Evolutionary conservation across 257 asterid species (phyloP), one percentile per base, ranked within the genome.

Genomic region (Avicennia marina): DNA sequence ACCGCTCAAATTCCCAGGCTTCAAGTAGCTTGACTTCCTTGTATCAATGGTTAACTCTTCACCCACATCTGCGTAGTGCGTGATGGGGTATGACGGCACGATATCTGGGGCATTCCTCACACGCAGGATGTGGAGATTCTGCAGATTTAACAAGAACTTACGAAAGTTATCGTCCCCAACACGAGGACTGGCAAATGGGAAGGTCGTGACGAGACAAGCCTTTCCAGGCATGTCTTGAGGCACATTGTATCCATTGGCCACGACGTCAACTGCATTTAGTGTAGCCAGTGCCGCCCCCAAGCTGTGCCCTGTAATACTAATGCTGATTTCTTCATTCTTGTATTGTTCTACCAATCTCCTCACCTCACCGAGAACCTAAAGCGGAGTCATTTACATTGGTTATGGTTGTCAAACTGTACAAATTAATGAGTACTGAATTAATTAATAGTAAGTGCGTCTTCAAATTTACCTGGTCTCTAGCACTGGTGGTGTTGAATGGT

Each of bases 101-200:
- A 85, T 31, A 33, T 90, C 96, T 0, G 44, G 52, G 1, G 73
- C 57, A 33, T 90, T 90, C 11, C 70, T 73, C 4, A 83, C 53
- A 0, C 86, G 86, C 4, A 90, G 25, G 15, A 82, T 11, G 11
- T 53, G 56, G 21, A 90, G 80, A 6, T 69, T 53, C 0, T 68
- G 29, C 6, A 71, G 61, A 2, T 47, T 34, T 0, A 72, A 48
- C 57, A 66, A 41, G 0, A 64, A 8, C 0, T 38, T 64, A 0
- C 53, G 13, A 47, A 84, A 84, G 10, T 47, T 74, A 21, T 48
- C 57, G 51, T 82, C 87, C 9, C 98, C 96, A 0, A 81, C 86
- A 3, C 82, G 74, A 2, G 98, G 98, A 71, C 94, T 65, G 36
- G 91, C 96, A 13, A 77, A 90, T 18, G 40, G 67, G 11, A 90